Evolutionary conservation across 2,329 filamentous ascomycete genomes (phyloP).

Genomic region (Colletotrichum sp.): DNA sequence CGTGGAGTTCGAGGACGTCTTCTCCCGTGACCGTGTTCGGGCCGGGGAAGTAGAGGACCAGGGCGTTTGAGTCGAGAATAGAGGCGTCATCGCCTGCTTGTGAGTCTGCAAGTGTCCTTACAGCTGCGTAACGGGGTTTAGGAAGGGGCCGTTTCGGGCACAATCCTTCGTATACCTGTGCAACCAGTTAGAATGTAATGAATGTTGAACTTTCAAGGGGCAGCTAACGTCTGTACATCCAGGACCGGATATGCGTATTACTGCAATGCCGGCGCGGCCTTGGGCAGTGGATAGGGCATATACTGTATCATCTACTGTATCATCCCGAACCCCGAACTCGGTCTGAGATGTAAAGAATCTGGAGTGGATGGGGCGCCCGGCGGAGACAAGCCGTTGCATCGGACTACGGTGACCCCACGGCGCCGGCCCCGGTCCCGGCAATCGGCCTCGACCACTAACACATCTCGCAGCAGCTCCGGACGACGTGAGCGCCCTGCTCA

Average conservation of each 20-base stretch:
- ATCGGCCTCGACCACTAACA: constrained; percentile 1
- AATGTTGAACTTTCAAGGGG: not conserved
- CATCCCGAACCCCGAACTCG: constrained; percentile 29
- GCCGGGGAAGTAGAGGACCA: constrained; percentile 82
- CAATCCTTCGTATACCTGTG: constrained; percentile 54
- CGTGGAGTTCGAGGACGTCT: constrained; percentile 88
- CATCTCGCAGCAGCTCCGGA: not conserved
- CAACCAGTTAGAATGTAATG: not conserved
- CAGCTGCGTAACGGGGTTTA: constrained; percentile 64
- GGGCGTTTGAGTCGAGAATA: constrained; percentile 78
- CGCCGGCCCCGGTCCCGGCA: not conserved
- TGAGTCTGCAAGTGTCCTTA: constrained; percentile 75
- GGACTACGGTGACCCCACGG: not conserved
- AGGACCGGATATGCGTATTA: constrained; percentile 85
- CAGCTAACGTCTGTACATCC: constrained; percentile 68
- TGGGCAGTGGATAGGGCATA: constrained; percentile 90
- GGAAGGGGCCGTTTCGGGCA: constrained; percentile 52
- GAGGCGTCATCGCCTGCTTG: constrained; percentile 36
- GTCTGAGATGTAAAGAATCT: not conserved
- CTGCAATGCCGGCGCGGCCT: constrained; percentile 87
- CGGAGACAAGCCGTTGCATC: not conserved
- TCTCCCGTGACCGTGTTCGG: constrained; percentile 90
- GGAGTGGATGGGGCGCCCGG: not conserved
- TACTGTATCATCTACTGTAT: constrained; percentile 84
- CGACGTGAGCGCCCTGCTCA: not conserved